phyloP scores from a whole-genome alignment of 768 basidiomycete species.

The Phylloporus sp. region DNA sequence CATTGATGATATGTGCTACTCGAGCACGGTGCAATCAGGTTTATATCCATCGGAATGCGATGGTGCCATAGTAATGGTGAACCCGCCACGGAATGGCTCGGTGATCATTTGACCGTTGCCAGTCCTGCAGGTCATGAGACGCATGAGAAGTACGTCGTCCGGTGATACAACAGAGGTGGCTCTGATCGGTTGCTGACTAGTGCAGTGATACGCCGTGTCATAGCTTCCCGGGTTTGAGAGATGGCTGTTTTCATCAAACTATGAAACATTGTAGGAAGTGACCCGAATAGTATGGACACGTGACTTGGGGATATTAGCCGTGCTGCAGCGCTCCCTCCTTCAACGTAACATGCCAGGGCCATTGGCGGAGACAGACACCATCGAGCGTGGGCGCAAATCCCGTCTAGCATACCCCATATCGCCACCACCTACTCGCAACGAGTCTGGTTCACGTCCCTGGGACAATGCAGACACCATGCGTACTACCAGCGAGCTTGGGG shows the following conservation, averaged over 20 bases:
- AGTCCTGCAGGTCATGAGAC: too few species aligned
- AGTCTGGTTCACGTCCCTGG: slow-evolving; percentile 3
- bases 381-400: neutral
- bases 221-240: too few species aligned
- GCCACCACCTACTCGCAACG: slow-evolving; percentile 4
- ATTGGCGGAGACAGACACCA: neutral
- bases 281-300: too few species aligned
- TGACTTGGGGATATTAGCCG: slow-evolving; percentile 4
- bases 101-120: slow-evolving; percentile 11
- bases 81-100: slow-evolving; percentile 6
- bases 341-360: neutral
- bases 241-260: too few species aligned
- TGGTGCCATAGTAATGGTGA: neutral
- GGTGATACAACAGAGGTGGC: too few species aligned
- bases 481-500: slow-evolving; percentile 1
- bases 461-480: slow-evolving; percentile 6
- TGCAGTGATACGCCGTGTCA: too few species aligned
- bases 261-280: too few species aligned
- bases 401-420: slow-evolving; percentile 8
- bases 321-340: neutral
- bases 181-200: too few species aligned
- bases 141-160: too few species aligned
- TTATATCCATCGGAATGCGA: slow-evolving; percentile 14
- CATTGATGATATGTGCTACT: slow-evolving; percentile 4
- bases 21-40: neutral